Percentiles rank a stretch among this genome's conserved stretches.
Conservation (phyloP, 1,284 basidiomycete species). For the Leccinum pachyderme region DNA sequence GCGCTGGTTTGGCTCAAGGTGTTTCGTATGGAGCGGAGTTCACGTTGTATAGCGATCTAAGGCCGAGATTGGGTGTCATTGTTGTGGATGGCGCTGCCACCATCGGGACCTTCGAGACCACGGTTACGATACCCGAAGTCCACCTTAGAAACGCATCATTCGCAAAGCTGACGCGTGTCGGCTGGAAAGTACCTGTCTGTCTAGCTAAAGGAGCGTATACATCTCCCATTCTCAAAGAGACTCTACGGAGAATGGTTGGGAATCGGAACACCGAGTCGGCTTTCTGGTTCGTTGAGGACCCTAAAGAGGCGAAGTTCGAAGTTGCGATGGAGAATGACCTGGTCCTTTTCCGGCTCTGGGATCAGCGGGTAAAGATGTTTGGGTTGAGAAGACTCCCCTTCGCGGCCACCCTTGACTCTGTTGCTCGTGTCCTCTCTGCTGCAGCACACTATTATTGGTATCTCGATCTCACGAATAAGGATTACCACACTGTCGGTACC, state of each 20-base stretch:
- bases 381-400: slow-evolving; percentile 8
- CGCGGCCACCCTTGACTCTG: not conserved
- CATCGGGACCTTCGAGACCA: slow-evolving; percentile 20
- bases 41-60: slow-evolving; percentile 11
- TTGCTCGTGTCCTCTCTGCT: slow-evolving; percentile 4
- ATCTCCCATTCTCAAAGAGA: slow-evolving; percentile 1
- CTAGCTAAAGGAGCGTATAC: not conserved
- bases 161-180: slow-evolving; percentile 15
- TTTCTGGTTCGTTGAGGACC: slow-evolving; percentile 1
- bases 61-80: not conserved
- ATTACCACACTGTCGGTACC: not conserved
- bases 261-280: not conserved
- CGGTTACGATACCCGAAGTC: not conserved
- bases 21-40: slow-evolving; percentile 11
- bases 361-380: slow-evolving; percentile 9
- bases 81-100: not conserved
- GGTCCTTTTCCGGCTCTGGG: slow-evolving; percentile 12
- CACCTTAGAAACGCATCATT: not conserved
- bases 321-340: not conserved
- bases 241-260: not conserved
- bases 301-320: slow-evolving; percentile 12
- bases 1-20: slow-evolving; percentile 20
- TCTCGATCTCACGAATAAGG: slow-evolving; percentile 15
- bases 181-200: slow-evolving; percentile 8
- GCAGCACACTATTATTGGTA: slow-evolving; percentile 26